These are phyloP conservation scores for Candida bentonensis DNA, from an alignment of 805 yeast genomes.

Conservation along the genomic window DNA sequence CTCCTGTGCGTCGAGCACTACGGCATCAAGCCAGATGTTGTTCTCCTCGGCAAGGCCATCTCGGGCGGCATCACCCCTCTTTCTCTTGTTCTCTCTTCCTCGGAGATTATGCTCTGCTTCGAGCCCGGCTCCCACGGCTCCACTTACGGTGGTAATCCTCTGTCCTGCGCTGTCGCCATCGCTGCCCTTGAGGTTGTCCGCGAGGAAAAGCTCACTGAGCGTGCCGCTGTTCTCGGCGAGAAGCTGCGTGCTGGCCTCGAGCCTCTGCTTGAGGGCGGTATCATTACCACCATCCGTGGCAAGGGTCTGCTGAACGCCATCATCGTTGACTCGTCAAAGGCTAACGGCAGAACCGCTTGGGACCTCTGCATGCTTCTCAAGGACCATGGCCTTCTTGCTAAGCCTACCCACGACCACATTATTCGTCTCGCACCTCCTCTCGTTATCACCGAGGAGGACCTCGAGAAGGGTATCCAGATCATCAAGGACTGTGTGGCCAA, in stretches of 20 bases:
- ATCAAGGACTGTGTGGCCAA: conserved; percentile 47
- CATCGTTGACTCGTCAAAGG: conserved; percentile 71
- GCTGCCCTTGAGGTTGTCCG: conserved; percentile 84
- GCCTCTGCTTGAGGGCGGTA: conserved; percentile 28
- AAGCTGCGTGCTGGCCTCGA: conserved; percentile 38
- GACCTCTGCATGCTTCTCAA: conserved; percentile 85
- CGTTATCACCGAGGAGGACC: conserved; percentile 77
- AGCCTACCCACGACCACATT: conserved; percentile 92
- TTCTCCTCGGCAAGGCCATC: conserved; percentile 84
- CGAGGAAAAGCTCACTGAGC: conserved; percentile 74
- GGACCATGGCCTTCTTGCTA: conserved; percentile 79
- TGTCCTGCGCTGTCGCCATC: conserved; percentile 83
- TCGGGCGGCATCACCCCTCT: conserved; percentile 93
- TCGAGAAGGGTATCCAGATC: conserved; percentile 64
- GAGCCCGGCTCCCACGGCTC: conserved; percentile 97
- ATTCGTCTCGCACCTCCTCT: conserved; percentile 94
- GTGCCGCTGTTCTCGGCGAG: conserved; percentile 60
- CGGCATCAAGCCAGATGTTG: conserved; percentile 73
- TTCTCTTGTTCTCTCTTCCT: conserved; percentile 81
- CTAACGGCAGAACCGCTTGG: conserved; percentile 91
- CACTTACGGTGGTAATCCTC: conserved; percentile 95
- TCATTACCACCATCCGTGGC: conserved; percentile 56
- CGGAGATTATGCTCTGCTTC: conserved; percentile 74
- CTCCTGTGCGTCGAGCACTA: conserved; percentile 85
- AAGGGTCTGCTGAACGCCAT: conserved; percentile 80